Base-by-base conservation (phyloP, 306 rosid species). In the Vigna hirtella region DNA sequence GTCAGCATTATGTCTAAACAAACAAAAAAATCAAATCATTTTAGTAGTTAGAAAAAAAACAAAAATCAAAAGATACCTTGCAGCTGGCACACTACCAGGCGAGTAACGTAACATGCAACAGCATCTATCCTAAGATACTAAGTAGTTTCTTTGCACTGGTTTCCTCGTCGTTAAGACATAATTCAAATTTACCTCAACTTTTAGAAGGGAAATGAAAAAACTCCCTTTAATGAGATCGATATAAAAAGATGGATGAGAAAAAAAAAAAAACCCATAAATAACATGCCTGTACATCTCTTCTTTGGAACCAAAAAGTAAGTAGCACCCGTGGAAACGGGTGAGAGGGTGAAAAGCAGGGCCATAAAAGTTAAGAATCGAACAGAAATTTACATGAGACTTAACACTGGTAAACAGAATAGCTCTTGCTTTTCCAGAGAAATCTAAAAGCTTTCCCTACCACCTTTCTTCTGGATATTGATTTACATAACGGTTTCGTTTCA, bases 371-470 rank as follows among this genome's bases (percentile, higher is more conserved):
- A 72, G 81, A 83, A 79, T 64, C 83, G 86, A 57, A 71, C 81
- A 79, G 70, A 78, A 84, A 79, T 91, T 83, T 86, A 87, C 93
- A 53, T 32, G 62, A 70, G 65, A 26, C 74, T 80, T 82, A 93
- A 88, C 96, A 85, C 64, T 93, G 94, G 71, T 82, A 91, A 75
- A 91, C 86, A 53, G 98, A 93, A 71, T 86, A 91, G 81, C 93
- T 88, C 86, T 85, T 93, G 84, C 86, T 93, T 88, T 89, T 93
- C 85, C 90, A 80, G 15, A 93, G 85, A 75, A 89, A 91, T 83
- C 91, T 84, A 50, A 93, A 81, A 40, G 91, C 88, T 83, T 84
- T 93, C 68, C 90, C 92, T 42, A 42, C 47, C 87, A 88, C 91
- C 89, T 85, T 93, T 83, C 89, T 89, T 81, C 86, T 89, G 8